Evolutionary conservation across 2,329 filamentous ascomycete genomes (phyloP).

Genomic region (Chrysoporthe austroafricana): DNA sequence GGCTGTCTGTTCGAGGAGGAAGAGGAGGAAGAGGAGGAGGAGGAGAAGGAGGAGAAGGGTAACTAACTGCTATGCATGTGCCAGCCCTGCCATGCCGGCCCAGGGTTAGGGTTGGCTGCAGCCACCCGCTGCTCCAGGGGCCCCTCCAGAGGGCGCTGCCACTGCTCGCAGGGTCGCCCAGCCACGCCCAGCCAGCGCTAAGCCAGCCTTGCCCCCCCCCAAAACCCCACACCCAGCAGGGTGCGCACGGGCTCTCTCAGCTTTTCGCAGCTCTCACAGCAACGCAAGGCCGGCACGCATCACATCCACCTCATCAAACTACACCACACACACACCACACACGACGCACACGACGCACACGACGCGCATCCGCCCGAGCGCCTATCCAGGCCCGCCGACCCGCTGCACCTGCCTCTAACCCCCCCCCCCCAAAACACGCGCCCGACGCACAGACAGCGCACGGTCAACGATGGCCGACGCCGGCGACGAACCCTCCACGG

Average conservation of each 20-base stretch:
- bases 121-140: no score
- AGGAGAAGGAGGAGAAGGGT: background rate
- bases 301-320: background rate
- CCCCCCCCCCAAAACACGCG: background rate
- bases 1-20: background rate
- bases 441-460: background rate
- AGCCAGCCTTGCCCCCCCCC: background rate
- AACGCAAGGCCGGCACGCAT: background rate
- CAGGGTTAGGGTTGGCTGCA: no score
- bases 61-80: background rate
- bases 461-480: conserved; percentile 74
- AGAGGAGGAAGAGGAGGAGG: background rate
- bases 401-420: no score
- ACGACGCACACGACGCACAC: no score
- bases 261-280: conserved; percentile 11
- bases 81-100: background rate
- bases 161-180: no score
- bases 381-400: no score
- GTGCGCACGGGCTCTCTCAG: conserved; percentile 17
- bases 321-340: no score
- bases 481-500: conserved; percentile 72
- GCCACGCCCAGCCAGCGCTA: no score
- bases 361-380: no score
- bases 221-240: background rate
- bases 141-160: no score